Percentiles rank a stretch among this genome's conserved stretches.
Evolutionary conservation across 75 land plant genomes (phyloP).

Genomic region (Chamaecyparis obtusa): DNA sequence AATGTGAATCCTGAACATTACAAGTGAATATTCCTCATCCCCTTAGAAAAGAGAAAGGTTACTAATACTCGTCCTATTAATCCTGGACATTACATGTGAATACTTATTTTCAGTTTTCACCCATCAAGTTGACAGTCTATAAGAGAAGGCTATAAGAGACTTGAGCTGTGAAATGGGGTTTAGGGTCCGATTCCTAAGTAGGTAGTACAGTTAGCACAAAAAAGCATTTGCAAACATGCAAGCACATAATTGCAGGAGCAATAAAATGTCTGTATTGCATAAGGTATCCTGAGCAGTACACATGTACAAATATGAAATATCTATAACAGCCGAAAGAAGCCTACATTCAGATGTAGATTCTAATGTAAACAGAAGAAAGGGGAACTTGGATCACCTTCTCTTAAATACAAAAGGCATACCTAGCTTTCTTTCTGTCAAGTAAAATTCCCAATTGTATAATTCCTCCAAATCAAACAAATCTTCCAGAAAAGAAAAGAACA

Average conservation of each 20-base stretch:
- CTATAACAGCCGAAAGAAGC: neutral
- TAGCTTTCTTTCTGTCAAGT: neutral
- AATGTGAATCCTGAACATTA: neutral
- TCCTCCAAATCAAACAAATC: neutral
- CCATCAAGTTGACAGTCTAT: neutral
- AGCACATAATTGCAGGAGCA: neutral
- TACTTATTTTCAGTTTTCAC: neutral
- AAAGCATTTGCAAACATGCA: neutral
- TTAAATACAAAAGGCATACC: neutral
- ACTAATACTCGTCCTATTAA: neutral
- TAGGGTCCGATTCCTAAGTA: neutral
- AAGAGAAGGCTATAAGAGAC: neutral
- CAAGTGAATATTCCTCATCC: neutral
- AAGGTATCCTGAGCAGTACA: neutral
- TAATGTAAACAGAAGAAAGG: neutral
- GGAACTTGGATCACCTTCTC: neutral
- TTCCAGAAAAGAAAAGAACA: neutral
- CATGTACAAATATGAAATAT: constrained; percentile 1
- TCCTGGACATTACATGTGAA: neutral
- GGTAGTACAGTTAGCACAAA: neutral
- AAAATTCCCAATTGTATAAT: neutral
- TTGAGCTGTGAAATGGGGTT: neutral
- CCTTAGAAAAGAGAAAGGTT: neutral
- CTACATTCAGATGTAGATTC: neutral
- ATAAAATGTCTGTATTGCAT: neutral